Conservation (phyloP, 768 basidiomycete species). For the Cyclocybe cylindracea region DNA sequence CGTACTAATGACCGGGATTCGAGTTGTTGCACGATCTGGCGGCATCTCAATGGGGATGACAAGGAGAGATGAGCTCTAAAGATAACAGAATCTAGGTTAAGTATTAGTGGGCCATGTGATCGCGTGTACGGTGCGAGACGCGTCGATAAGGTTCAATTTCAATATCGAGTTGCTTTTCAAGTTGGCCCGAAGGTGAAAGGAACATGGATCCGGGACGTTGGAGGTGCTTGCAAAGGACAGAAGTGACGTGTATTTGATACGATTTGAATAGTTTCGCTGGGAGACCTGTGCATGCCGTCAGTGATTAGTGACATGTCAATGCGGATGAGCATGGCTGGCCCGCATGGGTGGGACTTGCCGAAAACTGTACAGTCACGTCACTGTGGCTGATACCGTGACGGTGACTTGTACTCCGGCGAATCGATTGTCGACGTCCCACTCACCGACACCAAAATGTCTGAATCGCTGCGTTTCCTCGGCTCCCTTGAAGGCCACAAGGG, state of each 20-base stretch:
- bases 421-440: conserved; percentile 29
- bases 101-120: too few relatives aligned
- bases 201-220: too few relatives aligned
- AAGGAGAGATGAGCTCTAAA: not conserved
- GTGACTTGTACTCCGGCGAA: conserved; percentile 23
- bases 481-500: conserved; percentile 92
- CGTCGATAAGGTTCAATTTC: too few relatives aligned
- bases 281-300: too few relatives aligned
- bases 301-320: too few relatives aligned
- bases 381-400: conserved; percentile 61
- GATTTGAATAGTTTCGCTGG: too few relatives aligned
- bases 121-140: too few relatives aligned
- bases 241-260: not conserved
- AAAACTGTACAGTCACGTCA: conserved; percentile 62
- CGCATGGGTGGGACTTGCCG: too few relatives aligned
- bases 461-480: conserved; percentile 89
- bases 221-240: too few relatives aligned
- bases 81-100: not conserved
- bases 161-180: too few relatives aligned
- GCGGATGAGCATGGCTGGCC: too few relatives aligned
- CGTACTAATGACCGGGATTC: conserved; percentile 76
- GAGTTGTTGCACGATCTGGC: conserved; percentile 62
- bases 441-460: conserved; percentile 60
- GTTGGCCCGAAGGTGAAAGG: too few relatives aligned
- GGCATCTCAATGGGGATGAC: conserved; percentile 32